phyloP scores from a whole-genome alignment of 176 grass and related monocot species.

The Tillandsia fasciculata region DNA sequence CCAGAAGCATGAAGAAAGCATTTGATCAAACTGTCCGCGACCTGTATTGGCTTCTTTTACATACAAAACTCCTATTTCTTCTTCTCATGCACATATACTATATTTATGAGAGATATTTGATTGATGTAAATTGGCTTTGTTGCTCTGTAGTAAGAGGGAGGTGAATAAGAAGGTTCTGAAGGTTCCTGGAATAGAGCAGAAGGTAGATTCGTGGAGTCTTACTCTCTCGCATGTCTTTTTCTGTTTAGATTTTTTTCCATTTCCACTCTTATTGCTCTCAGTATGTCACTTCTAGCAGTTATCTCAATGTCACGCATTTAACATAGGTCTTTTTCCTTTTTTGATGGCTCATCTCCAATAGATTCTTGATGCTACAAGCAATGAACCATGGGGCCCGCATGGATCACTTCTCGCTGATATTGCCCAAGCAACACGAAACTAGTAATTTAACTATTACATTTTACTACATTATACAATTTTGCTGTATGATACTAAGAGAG shows the following conservation, averaged over 20 bases:
- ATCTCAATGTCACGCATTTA: neutral
- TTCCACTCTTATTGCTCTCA: neutral
- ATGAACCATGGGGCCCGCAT: slow-evolving; percentile 95
- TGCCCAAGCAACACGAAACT: slow-evolving; percentile 61
- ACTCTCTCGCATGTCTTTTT: neutral
- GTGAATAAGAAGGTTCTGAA: slow-evolving; percentile 79
- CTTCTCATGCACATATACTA: neutral
- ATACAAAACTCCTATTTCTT: neutral
- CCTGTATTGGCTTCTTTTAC: slow-evolving; percentile 8
- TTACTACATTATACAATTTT: neutral
- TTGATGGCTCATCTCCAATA: slow-evolving; percentile 5
- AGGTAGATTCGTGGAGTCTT: slow-evolving; percentile 27
- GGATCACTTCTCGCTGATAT: slow-evolving; percentile 88
- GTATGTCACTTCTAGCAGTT: neutral
- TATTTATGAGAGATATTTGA: neutral
- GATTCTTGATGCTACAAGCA: slow-evolving; percentile 98
- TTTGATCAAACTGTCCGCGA: slow-evolving; percentile 20
- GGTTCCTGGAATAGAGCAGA: slow-evolving; percentile 86
- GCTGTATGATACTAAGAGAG: neutral
- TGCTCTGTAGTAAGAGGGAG: slow-evolving; percentile 59
- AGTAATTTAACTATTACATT: slow-evolving; percentile 33
- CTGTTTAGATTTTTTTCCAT: neutral
- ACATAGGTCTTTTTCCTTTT: neutral
- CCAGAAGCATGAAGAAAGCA: slow-evolving; percentile 18
- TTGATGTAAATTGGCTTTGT: neutral